phyloP scores from a whole-genome alignment of 352 stramenopile genomes.

The Aphanomyces stellatus region DNA sequence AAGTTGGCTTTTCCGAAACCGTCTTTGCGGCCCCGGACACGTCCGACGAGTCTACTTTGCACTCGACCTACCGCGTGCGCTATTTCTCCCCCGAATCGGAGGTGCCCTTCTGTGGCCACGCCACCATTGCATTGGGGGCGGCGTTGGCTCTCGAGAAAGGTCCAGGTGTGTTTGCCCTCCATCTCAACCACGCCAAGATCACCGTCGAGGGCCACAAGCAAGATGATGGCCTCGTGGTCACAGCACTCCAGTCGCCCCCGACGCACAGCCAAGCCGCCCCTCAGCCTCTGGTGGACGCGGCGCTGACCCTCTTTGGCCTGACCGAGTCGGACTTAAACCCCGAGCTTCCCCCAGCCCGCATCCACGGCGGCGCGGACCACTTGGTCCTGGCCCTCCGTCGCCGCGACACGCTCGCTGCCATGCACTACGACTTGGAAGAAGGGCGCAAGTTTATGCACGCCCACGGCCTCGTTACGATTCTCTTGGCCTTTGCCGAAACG shows the following conservation, averaged over 20 bases:
- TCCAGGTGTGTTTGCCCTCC: background rate
- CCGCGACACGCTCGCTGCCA: background rate
- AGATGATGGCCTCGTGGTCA: background rate
- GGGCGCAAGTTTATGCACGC: background rate
- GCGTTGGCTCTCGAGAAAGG: background rate
- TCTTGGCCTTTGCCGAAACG: background rate
- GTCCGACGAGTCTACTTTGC: background rate
- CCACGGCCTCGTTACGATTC: background rate
- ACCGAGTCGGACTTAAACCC: background rate
- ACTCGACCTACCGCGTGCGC: background rate
- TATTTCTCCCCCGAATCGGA: constrained; percentile 6
- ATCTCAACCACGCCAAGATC: background rate
- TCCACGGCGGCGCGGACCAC: background rate
- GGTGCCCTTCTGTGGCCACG: constrained; percentile 5
- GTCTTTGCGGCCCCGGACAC: background rate
- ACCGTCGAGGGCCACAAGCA: background rate
- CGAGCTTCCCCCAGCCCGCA: background rate
- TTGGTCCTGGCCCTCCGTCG: background rate
- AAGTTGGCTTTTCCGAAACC: background rate
- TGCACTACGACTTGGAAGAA: background rate
- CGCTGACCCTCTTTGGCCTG: background rate
- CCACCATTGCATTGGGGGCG: background rate
- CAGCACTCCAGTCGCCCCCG: background rate
- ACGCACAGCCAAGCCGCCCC: background rate
- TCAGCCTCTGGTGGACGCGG: background rate